A percentile compares a stretch with the other conserved stretches of the same genome.
Conservation (phyloP, 2,329 filamentous ascomycete genomes). For the Pochonia chlamydosporia region DNA sequence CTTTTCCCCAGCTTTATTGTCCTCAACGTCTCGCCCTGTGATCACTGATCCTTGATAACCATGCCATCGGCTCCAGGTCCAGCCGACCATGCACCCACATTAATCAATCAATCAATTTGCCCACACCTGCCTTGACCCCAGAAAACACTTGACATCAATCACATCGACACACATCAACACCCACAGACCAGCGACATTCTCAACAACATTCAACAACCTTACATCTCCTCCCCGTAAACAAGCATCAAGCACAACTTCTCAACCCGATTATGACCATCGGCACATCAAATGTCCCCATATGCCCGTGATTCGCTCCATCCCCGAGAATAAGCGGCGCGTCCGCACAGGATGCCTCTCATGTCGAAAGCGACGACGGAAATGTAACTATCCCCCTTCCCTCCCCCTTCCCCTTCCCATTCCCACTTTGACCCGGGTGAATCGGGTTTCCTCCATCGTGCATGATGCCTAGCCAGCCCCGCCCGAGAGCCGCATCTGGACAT, state of each 20-base stretch:
- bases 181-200: neutral
- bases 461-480: neutral
- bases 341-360: constrained; percentile 15
- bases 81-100: no score
- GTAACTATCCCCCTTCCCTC: constrained; percentile 2
- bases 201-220: neutral
- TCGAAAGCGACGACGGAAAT: constrained; percentile 15
- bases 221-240: neutral
- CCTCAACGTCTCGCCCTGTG: no score
- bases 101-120: no score
- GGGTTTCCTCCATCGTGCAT: no score
- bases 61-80: no score
- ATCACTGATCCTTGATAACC: no score
- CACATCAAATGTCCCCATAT: constrained; percentile 2
- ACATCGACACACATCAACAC: neutral
- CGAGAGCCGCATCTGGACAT: neutral
- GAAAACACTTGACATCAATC: no score
- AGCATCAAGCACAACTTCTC: no score
- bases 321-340: constrained; percentile 14
- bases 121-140: no score
- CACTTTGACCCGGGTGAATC: neutral
- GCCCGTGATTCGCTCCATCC: constrained; percentile 13
- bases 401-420: neutral
- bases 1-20: no score
- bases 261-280: neutral